Conservation (phyloP, 768 basidiomycete genomes). For the Mycena metata region DNA sequence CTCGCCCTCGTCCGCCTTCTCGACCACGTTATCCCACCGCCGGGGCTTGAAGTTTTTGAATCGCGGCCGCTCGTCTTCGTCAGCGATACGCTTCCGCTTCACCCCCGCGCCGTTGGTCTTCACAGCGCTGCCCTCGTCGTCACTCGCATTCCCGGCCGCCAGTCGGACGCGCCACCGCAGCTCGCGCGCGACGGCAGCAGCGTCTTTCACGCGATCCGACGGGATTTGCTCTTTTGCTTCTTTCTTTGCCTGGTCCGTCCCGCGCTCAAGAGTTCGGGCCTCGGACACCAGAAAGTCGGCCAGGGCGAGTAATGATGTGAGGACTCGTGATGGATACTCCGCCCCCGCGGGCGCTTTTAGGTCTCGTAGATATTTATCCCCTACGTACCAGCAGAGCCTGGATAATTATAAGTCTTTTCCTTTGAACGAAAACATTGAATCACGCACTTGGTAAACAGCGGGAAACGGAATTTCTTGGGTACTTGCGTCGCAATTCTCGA, state of each 20-base stretch:
- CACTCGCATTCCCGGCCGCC: constrained; percentile 72
- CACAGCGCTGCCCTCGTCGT: constrained; percentile 67
- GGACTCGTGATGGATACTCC: constrained; percentile 63
- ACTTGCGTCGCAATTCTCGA: constrained; percentile 94
- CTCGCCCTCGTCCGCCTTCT: constrained; percentile 58
- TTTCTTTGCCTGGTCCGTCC: constrained; percentile 77
- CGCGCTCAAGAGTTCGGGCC: constrained; percentile 77
- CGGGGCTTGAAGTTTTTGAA: constrained; percentile 81
- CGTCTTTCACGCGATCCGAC: constrained; percentile 84
- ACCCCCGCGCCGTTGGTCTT: constrained; percentile 48
- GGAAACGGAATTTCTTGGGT: constrained; percentile 92
- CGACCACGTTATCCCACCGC: constrained; percentile 70
- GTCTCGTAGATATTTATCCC: constrained; percentile 82
- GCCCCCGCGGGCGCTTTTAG: constrained; percentile 63
- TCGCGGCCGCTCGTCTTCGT: constrained; percentile 42
- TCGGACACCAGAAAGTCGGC: constrained; percentile 87
- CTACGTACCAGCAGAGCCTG: constrained; percentile 93
- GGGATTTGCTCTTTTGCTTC: constrained; percentile 89
- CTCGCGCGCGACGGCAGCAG: constrained; percentile 84
- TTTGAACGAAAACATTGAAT: constrained; percentile 35
- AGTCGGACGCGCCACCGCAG: constrained; percentile 85
- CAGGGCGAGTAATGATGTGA: constrained; percentile 78
- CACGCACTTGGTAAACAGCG: constrained; percentile 79
- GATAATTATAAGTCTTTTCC: constrained; percentile 31
- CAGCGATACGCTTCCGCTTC: constrained; percentile 61